Conservation (phyloP, 1,284 basidiomycete species). For the Irpex rosettiformis region DNA sequence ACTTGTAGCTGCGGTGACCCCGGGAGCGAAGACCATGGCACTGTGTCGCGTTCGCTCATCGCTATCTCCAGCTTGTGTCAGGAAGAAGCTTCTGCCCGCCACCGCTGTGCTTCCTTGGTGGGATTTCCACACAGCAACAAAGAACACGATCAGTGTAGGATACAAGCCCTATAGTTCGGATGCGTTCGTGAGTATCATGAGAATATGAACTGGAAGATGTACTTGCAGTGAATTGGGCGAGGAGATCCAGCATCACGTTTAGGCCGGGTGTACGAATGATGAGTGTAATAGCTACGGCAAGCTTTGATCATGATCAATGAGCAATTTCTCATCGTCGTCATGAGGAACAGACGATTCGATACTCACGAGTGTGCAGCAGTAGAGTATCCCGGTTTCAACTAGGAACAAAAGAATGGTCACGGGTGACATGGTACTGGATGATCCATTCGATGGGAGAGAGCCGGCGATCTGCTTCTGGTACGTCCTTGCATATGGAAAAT, state of each 20-base stretch:
- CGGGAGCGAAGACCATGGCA: no score
- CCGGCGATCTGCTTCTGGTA: not conserved
- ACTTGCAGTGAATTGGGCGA: constrained; percentile 4
- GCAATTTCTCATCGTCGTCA: not conserved
- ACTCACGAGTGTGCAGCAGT: constrained; percentile 7
- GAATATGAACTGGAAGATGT: no score
- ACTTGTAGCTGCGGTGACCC: no score
- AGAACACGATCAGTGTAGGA: no score
- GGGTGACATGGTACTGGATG: not conserved
- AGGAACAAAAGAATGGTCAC: constrained; percentile 3
- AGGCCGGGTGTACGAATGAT: not conserved
- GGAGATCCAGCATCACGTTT: constrained; percentile 3
- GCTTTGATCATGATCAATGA: not conserved
- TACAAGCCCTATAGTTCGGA: no score
- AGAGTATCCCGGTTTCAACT: constrained; percentile 1
- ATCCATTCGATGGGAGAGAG: not conserved
- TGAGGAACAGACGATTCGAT: not conserved
- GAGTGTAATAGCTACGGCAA: not conserved
- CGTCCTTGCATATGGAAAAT: no score
- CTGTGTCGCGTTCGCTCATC: no score
- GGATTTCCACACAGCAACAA: no score
- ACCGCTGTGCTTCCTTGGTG: no score
- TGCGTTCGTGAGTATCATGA: no score
- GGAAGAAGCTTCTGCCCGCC: no score
- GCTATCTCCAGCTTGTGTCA: no score